A percentile compares a stretch with the other conserved stretches of the same genome.
Evolutionary conservation across 2,329 filamentous ascomycete genomes (phyloP).

Genomic region (Colletotrichum sansevieriae): DNA sequence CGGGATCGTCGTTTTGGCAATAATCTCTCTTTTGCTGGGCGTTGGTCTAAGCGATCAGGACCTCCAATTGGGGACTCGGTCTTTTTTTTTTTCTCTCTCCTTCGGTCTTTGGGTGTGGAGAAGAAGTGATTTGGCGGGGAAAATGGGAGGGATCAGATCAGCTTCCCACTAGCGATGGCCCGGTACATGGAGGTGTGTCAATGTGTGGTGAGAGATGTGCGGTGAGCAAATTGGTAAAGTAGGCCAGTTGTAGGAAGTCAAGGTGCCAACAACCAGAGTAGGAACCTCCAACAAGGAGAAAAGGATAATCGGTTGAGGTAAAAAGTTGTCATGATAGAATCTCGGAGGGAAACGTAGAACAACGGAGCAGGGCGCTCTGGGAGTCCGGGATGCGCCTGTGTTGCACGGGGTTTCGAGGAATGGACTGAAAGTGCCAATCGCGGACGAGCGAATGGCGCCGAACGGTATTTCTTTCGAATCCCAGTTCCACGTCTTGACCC

Average conservation of each 20-base stretch:
- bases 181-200: constrained; percentile 30
- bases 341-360: constrained; percentile 22
- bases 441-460: constrained; percentile 8
- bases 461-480: constrained; percentile 16
- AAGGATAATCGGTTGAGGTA: constrained; percentile 50
- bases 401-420: constrained; percentile 20
- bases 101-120: constrained; percentile 33
- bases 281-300: constrained; percentile 57
- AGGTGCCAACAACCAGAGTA: constrained; percentile 55
- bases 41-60: constrained; percentile 37
- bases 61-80: constrained; percentile 19
- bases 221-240: constrained; percentile 16
- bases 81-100: constrained; percentile 24
- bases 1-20: constrained; percentile 4
- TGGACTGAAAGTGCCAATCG: constrained; percentile 25
- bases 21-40: constrained; percentile 1
- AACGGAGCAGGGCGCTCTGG: constrained; percentile 18
- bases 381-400: constrained; percentile 23
- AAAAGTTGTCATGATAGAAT: constrained; percentile 57
- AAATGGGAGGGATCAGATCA: constrained; percentile 36
- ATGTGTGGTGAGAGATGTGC: constrained; percentile 19
- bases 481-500: constrained; percentile 25
- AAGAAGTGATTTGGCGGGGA: constrained; percentile 31
- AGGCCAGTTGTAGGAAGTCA: constrained; percentile 47
- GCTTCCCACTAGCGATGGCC: constrained; percentile 28